These are phyloP conservation scores for Candida taoyuanica DNA, from an alignment of 805 yeast species.

Conservation along the genomic window DNA sequence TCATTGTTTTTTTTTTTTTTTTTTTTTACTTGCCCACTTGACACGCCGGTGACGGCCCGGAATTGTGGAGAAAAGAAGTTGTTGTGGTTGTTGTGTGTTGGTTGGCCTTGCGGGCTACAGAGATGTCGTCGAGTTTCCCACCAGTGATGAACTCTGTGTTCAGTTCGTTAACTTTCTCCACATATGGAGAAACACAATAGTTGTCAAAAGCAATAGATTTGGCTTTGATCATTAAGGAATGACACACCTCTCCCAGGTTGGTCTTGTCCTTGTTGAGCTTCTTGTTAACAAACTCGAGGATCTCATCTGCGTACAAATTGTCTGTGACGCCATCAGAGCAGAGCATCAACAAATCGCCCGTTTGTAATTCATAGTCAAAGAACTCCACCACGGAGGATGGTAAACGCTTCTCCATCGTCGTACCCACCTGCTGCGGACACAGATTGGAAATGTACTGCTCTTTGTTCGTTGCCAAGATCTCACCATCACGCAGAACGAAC, in stretches of 20 bases:
- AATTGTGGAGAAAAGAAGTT: background rate
- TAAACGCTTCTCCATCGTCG: conserved; percentile 37
- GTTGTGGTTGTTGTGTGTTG: too few species aligned
- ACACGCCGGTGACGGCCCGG: background rate
- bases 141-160: conserved; percentile 36
- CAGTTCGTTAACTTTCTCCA: conserved; percentile 43
- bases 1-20: background rate
- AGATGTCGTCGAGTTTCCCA: conserved; percentile 53
- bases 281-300: conserved; percentile 34
- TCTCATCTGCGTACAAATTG: conserved; percentile 46
- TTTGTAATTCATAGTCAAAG: conserved; percentile 35
- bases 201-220: conserved; percentile 50
- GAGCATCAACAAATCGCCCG: conserved; percentile 39
- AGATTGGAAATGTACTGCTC: conserved; percentile 42
- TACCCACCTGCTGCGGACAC: conserved; percentile 54
- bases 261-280: conserved; percentile 26
- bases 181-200: conserved; percentile 49
- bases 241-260: conserved; percentile 37
- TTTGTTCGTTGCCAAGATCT: conserved; percentile 38
- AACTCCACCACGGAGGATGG: conserved; percentile 49
- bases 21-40: background rate
- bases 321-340: conserved; percentile 55
- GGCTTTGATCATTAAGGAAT: conserved; percentile 37
- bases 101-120: too few species aligned
- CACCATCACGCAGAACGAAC: conserved; percentile 43